These are phyloP conservation scores for Picea mariana DNA, from an alignment of 83 land plant species.

Conservation along the genomic window DNA sequence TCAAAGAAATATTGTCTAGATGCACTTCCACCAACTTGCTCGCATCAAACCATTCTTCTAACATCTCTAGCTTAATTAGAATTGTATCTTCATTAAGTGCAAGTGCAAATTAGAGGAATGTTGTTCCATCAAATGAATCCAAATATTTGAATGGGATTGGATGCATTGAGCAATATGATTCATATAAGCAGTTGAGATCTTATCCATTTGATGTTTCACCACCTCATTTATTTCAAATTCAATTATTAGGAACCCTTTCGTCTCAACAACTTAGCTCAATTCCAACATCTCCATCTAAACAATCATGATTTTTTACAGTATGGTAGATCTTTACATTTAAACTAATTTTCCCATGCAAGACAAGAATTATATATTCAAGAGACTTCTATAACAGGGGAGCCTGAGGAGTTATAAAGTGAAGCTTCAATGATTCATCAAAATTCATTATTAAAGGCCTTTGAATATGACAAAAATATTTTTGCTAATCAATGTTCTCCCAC, in stretches of 20 bases:
- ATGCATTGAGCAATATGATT: no score
- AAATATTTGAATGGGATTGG: background rate
- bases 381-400: background rate
- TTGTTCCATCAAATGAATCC: background rate
- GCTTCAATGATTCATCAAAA: no score
- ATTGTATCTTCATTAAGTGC: background rate
- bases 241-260: background rate
- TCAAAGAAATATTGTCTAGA: no score
- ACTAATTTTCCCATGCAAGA: background rate
- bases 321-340: background rate
- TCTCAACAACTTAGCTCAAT: background rate
- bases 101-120: background rate
- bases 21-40: no score
- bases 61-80: no score
- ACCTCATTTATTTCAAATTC: background rate
- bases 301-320: background rate
- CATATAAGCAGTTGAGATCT: background rate
- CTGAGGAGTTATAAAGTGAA: background rate
- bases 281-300: background rate
- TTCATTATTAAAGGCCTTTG: background rate
- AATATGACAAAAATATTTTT: background rate
- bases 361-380: background rate
- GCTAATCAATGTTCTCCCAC: no score
- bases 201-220: background rate
- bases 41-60: no score